A percentile compares a stretch with the other conserved stretches of the same genome.
These are phyloP conservation scores for Plasmodium sp. DNA, from an alignment of 169 alveolate genomes.

Conservation along the genomic window DNA sequence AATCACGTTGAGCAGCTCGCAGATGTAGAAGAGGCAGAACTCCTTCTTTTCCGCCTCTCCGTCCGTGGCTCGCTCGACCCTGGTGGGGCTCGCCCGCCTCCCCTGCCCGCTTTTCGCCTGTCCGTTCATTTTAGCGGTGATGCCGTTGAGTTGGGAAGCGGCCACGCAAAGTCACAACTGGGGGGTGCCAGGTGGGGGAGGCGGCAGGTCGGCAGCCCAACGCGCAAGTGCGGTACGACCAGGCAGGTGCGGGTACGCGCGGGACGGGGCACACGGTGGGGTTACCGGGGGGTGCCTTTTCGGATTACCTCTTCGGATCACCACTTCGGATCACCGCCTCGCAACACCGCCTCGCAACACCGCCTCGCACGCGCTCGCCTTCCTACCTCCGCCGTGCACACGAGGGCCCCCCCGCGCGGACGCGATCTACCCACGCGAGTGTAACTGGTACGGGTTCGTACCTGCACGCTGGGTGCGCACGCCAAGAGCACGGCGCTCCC, in stretches of 20 bases:
- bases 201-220: too few species aligned
- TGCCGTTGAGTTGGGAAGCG: neutral
- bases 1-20: slow-evolving; percentile 12
- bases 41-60: slow-evolving; percentile 8
- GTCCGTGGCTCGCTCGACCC: neutral
- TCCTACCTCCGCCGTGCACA: too few species aligned
- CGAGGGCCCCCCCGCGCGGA: neutral
- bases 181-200: neutral
- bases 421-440: neutral
- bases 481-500: neutral
- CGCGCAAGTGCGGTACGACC: neutral
- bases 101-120: neutral
- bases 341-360: too few species aligned
- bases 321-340: too few species aligned
- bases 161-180: neutral
- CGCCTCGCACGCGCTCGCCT: too few species aligned
- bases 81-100: neutral
- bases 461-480: neutral
- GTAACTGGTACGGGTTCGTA: neutral
- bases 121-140: slow-evolving; percentile 11
- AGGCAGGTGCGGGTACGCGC: neutral
- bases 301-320: neutral
- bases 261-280: neutral
- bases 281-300: neutral
- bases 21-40: slow-evolving; percentile 17